Base-by-base conservation (phyloP, 2,329 filamentous ascomycete genomes). In the Podosphaera fusca region DNA sequence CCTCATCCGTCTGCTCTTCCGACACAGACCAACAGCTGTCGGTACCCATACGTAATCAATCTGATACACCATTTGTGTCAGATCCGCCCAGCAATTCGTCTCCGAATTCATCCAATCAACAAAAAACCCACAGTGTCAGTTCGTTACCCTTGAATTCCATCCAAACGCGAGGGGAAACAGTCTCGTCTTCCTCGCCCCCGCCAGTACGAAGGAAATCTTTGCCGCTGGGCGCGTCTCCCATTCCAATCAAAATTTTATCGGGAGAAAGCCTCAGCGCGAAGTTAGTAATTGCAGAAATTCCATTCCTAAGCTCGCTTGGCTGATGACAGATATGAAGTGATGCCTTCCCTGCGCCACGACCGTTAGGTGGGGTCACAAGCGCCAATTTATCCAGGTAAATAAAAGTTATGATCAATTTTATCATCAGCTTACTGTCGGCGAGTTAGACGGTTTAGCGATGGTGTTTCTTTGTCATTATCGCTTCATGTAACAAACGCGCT, bases 151-250 rank as follows among this genome's bases (percentile, higher is more conserved):
- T 61, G 9, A 33, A 60, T 30, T 59, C 63, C 42, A 56, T 60
- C 50, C 60, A 64, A 55, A 59, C 64, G n/a, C 64, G 64, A 46
- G 58, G 60, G 58, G 59, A 59, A 57, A 60, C 58, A 33, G 35
- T 52, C 36, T 63, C 62, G n/a, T 59, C 61, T 35, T 59, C 61
- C 45, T 65, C 62, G 33, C 62, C 63, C n/a, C 65, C 65, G 55
- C 58, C 63, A 3, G 63, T 82, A 68, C 75, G 75, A 65, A 74
- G 80, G 60, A 82, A 82, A 69, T 79, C 80, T 57, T 66, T 82
- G 59, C 80, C 79, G 49, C 70, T 72, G 6, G 74, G 74, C 36
- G 76, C 75, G 54, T 78, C 75, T 45, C 71, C 74, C 59, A 65
- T 76, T 61, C 74, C 72, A 55, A 71, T 72, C 38, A 69, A 73